phyloP scores from a whole-genome alignment of 768 basidiomycete species.

The Termitomyces sp. region DNA sequence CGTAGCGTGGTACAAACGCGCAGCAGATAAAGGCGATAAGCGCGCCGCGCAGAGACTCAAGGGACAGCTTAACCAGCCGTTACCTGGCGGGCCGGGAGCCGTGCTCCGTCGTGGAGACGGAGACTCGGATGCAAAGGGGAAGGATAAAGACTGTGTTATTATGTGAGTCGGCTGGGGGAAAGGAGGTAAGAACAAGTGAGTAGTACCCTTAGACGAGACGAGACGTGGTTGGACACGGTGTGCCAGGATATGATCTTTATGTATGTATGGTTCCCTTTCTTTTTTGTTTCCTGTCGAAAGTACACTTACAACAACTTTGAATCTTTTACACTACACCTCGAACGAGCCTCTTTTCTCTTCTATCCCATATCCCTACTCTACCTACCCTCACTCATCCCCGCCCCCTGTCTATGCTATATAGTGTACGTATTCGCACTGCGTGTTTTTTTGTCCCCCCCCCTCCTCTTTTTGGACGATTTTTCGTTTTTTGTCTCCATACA shows the following conservation, averaged over 20 bases:
- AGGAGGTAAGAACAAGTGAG: neutral
- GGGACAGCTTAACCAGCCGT: conserved; percentile 48
- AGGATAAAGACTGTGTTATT: conserved; percentile 82
- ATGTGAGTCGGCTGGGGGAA: conserved; percentile 45
- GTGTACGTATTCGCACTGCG: neutral
- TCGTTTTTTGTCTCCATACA: neutral
- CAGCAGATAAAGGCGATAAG: conserved; percentile 91
- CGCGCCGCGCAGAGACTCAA: conserved; percentile 84
- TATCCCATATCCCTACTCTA: neutral
- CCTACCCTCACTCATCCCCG: neutral
- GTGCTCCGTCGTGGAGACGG: conserved; percentile 54
- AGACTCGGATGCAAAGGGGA: conserved; percentile 33
- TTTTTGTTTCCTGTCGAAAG: neutral
- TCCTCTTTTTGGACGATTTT: neutral
- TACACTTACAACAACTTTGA: neutral
- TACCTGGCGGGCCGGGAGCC: conserved; percentile 58
- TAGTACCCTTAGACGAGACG: neutral
- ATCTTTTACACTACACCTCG: too few relatives aligned
- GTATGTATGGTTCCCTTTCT: too few relatives aligned
- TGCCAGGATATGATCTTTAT: neutral
- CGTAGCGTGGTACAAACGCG: conserved; percentile 78
- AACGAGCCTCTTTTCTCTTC: neutral
- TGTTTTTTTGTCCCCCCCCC: neutral
- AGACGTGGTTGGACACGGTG: neutral
- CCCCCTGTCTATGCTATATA: neutral